phyloP scores from a whole-genome alignment of 2,329 filamentous ascomycete species.

The Trichoderma citrinoviride region DNA sequence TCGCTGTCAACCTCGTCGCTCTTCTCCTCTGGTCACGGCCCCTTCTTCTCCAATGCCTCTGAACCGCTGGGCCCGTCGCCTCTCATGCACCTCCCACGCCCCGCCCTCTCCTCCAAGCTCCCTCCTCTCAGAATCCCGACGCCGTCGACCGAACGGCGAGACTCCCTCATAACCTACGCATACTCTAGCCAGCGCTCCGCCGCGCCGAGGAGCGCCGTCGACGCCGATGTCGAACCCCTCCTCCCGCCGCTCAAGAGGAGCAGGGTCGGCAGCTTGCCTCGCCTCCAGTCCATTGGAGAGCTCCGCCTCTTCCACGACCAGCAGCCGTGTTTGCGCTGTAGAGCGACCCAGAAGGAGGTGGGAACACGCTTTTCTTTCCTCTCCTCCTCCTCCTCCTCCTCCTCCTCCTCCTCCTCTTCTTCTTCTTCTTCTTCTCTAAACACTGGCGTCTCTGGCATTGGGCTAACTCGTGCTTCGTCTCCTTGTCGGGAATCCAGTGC shows the following conservation, averaged over 20 bases:
- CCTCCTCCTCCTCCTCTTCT: no score
- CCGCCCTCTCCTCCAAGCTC: slow-evolving; percentile 31
- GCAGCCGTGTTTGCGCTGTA: slow-evolving; percentile 53
- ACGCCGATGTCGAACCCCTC: slow-evolving; percentile 50
- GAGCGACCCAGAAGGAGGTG: slow-evolving; percentile 47
- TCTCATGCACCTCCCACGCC: slow-evolving; percentile 41
- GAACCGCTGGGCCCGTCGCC: slow-evolving; percentile 25
- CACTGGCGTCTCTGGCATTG: not conserved
- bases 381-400: not conserved
- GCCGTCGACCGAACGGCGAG: slow-evolving; percentile 31
- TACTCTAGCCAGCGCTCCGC: slow-evolving; percentile 40
- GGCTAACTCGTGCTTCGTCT: not conserved
- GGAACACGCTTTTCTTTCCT: slow-evolving; percentile 22
- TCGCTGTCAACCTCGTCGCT: slow-evolving; percentile 15
- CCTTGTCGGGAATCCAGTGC: slow-evolving; percentile 39
- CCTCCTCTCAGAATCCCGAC: slow-evolving; percentile 33
- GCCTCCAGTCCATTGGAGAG: slow-evolving; percentile 57
- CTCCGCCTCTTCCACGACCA: slow-evolving; percentile 49
- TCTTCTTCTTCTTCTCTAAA: not conserved
- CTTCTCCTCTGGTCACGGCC: not conserved
- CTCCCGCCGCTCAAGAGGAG: slow-evolving; percentile 55
- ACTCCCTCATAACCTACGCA: slow-evolving; percentile 31
- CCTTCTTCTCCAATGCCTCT: slow-evolving; percentile 16
- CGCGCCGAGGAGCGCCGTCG: slow-evolving; percentile 40
- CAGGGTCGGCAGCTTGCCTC: slow-evolving; percentile 48